phyloP scores from a whole-genome alignment of 805 yeast species.

The Barnettozyma californica region DNA sequence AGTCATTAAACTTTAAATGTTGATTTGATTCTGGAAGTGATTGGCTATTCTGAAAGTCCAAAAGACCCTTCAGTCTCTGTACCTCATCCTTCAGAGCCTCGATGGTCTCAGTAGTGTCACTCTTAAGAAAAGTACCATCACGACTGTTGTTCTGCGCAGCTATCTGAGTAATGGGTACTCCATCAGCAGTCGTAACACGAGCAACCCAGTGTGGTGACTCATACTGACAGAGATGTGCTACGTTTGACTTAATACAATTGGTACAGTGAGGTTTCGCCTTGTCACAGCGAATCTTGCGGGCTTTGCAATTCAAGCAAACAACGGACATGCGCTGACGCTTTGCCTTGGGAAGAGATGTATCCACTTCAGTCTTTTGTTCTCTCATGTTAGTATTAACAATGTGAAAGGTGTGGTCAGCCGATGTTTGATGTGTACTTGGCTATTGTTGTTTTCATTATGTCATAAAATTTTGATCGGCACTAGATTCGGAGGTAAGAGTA shows the following conservation, averaged over 20 bases:
- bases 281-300: slow-evolving; percentile 39
- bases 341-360: background rate
- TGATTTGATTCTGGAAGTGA: background rate
- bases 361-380: background rate
- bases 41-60: background rate
- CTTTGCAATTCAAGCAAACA: slow-evolving; percentile 34
- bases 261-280: slow-evolving; percentile 33
- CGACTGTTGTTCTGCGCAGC: background rate
- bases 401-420: too few relatives aligned
- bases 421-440: background rate
- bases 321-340: slow-evolving; percentile 33
- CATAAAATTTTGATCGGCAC: background rate
- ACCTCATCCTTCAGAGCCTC: slow-evolving; percentile 6
- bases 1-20: slow-evolving; percentile 9
- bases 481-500: background rate
- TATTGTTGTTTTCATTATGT: background rate
- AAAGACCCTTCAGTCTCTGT: background rate
- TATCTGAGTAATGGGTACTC: slow-evolving; percentile 8
- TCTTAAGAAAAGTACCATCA: too few relatives aligned
- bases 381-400: background rate
- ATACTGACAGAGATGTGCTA: slow-evolving; percentile 24
- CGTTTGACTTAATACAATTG: slow-evolving; percentile 28
- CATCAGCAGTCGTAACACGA: slow-evolving; percentile 12
- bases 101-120: background rate
- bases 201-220: slow-evolving; percentile 26